These are phyloP conservation scores for Heritiera littoralis DNA, from an alignment of 345 rosid genomes.

Conservation along the genomic window DNA sequence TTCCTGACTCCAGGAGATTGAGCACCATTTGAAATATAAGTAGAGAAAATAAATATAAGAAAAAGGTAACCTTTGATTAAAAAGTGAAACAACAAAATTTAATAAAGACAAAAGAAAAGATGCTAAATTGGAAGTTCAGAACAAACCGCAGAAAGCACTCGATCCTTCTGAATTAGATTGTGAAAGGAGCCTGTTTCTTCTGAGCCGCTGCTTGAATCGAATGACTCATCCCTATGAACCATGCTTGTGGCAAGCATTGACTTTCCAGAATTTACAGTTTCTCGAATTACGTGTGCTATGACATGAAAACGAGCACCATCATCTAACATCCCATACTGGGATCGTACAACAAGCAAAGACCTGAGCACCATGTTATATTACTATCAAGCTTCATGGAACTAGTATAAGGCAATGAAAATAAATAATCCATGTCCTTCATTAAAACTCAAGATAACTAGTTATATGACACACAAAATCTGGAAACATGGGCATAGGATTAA, in stretches of 20 bases:
- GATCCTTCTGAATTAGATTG: conserved; percentile 87
- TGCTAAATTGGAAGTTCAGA: conserved; percentile 8
- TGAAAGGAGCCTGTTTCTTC: conserved; percentile 68
- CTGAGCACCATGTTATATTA: conserved; percentile 37
- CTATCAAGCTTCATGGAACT: conserved; percentile 24
- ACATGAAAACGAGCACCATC: conserved; percentile 95
- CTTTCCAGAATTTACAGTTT: conserved; percentile 83
- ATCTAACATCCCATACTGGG: conserved; percentile 73
- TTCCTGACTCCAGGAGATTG: not conserved
- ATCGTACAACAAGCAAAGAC: conserved; percentile 79
- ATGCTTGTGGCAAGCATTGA: conserved; percentile 76
- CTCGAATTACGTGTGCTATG: conserved; percentile 83
- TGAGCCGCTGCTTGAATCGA: conserved; percentile 56
- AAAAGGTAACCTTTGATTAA: not conserved
- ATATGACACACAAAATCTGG: conserved; percentile 1
- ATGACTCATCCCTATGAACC: conserved; percentile 67
- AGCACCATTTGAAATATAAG: not conserved
- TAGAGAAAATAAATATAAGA: not conserved
- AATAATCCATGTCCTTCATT: not conserved
- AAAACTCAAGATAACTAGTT: not conserved
- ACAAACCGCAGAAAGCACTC: conserved; percentile 76
- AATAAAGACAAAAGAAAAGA: not conserved
- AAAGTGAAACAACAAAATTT: conserved; percentile 6
- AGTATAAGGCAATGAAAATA: conserved; percentile 8
- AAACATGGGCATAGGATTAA: not conserved